Evolutionary conservation across 768 basidiomycete species (phyloP).

Genomic region (Boletus coccyginus): DNA sequence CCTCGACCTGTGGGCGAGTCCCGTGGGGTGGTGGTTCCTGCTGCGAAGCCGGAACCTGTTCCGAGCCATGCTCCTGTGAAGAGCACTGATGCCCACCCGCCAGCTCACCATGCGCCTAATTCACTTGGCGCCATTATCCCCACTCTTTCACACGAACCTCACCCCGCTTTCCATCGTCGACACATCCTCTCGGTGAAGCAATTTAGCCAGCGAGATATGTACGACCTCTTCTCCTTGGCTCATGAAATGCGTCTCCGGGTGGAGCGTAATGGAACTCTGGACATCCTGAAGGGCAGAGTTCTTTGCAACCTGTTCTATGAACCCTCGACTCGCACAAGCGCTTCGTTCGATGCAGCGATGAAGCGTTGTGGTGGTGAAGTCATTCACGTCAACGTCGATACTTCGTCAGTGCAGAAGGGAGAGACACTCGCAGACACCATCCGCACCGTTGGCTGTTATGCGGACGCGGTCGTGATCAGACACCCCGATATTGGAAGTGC

Average conservation of each 20-base stretch:
- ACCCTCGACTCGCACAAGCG: conserved; percentile 92
- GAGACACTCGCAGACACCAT: conserved; percentile 93
- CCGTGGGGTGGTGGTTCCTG: conserved; percentile 19
- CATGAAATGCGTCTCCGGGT: conserved; percentile 97
- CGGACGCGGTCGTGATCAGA: conserved; percentile 90
- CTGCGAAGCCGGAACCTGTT: conserved; percentile 26
- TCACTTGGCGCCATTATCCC: conserved; percentile 17
- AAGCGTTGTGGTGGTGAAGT: conserved; percentile 96
- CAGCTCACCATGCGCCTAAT: conserved; percentile 6
- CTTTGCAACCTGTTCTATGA: conserved; percentile 95
- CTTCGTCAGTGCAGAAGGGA: conserved; percentile 90
- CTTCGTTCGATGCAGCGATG: conserved; percentile 98
- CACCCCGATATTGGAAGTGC: conserved; percentile 93
- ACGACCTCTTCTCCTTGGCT: conserved; percentile 91
- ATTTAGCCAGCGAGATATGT: conserved; percentile 83
- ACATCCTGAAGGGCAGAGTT: conserved; percentile 88
- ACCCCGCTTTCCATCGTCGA: conserved; percentile 88
- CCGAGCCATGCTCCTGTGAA: conserved; percentile 34
- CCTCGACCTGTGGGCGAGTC: conserved; percentile 37
- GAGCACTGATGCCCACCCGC: conserved; percentile 22
- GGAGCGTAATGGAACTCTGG: conserved; percentile 84
- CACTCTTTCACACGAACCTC: conserved; percentile 38
- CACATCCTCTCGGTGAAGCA: conserved; percentile 96
- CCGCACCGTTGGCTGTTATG: conserved; percentile 91
- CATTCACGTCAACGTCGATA: conserved; percentile 75